Conservation (phyloP, 1,139 yeast species). For the Diutina rugosa region DNA sequence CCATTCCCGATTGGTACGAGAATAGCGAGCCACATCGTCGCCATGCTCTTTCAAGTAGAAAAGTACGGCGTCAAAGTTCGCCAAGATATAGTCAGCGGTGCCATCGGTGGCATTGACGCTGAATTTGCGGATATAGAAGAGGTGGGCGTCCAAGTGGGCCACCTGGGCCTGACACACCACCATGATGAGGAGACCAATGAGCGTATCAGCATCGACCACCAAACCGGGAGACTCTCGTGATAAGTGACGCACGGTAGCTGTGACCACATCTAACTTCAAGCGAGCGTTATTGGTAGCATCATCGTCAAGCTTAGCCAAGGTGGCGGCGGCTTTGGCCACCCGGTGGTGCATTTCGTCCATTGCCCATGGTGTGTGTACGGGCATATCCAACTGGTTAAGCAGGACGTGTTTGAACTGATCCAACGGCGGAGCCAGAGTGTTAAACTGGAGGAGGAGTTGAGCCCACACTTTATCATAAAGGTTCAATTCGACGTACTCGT, state of each 20-base stretch:
- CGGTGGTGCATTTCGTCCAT: constrained; percentile 32
- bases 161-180: constrained; percentile 58
- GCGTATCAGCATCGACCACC: constrained; percentile 67
- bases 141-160: constrained; percentile 46
- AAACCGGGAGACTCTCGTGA: constrained; percentile 16
- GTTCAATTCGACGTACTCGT: constrained; percentile 58
- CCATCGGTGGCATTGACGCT: constrained; percentile 18
- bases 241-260: constrained; percentile 40
- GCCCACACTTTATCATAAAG: constrained; percentile 57
- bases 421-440: constrained; percentile 10
- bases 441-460: constrained; percentile 27
- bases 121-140: constrained; percentile 53
- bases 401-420: constrained; percentile 36
- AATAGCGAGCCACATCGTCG: constrained; percentile 25
- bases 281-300: constrained; percentile 33
- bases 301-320: constrained; percentile 37
- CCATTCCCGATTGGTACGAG: constrained; percentile 36
- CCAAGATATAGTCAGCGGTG: constrained; percentile 31
- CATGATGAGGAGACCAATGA: constrained; percentile 60
- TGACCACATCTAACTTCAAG: constrained; percentile 39
- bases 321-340: constrained; percentile 38
- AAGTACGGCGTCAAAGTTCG: constrained; percentile 76
- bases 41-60: constrained; percentile 39
- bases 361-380: constrained; percentile 27
- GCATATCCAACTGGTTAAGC: constrained; percentile 60